Evolutionary conservation across 345 rosid species (phyloP).

Genomic region (Dipteronia dyeriana): DNA sequence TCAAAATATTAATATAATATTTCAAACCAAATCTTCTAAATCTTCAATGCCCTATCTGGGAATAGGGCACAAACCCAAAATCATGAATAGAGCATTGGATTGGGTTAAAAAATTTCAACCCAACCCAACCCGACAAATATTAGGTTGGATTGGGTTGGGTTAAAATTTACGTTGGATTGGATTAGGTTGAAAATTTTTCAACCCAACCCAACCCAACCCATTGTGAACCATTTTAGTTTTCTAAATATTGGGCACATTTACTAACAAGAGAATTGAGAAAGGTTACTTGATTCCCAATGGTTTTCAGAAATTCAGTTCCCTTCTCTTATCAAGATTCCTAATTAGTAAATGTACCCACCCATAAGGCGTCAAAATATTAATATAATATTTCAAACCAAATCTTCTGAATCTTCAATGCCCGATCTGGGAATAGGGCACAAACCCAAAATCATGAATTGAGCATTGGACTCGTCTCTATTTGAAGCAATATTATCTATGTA

Average conservation of each 20-base stretch:
- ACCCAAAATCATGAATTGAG: background rate
- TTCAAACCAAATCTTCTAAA: background rate
- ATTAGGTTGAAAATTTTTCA: too few species aligned
- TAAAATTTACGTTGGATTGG: too few species aligned
- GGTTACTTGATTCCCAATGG: too few species aligned
- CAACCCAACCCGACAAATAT: too few species aligned
- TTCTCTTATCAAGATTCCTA: too few species aligned
- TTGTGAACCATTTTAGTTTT: background rate
- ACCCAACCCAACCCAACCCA: too few species aligned
- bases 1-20: background rate
- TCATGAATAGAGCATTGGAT: background rate
- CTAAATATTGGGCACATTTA: background rate
- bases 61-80: background rate
- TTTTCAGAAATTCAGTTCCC: too few species aligned
- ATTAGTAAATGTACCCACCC: too few species aligned
- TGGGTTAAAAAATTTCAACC: too few species aligned
- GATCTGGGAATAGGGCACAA: background rate
- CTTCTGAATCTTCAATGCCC: background rate
- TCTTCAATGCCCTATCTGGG: background rate
- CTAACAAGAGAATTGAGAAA: too few species aligned
- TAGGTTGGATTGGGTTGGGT: too few species aligned
- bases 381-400: background rate
- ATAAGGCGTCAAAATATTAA: background rate
- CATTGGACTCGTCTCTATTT: conserved; percentile 1
- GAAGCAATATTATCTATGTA: background rate